Evolutionary conservation across 2,329 filamentous ascomycete species (phyloP).

Genomic region (Colletotrichum musicola): DNA sequence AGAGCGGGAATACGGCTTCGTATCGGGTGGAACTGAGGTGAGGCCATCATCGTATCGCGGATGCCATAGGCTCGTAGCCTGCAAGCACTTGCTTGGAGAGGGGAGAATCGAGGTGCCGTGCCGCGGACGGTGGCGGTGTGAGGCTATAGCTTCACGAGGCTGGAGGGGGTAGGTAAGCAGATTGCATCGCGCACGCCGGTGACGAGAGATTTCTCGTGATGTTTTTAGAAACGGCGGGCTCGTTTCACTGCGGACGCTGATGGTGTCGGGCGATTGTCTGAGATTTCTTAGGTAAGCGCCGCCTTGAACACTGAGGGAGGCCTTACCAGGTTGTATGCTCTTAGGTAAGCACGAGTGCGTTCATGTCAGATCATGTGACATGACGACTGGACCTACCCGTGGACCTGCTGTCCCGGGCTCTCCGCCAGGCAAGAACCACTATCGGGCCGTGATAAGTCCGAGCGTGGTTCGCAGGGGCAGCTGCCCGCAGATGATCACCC

Average conservation of each 20-base stretch:
- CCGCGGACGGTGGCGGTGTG: neutral
- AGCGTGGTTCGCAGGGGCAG: slow-evolving; percentile 9
- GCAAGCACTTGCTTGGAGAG: slow-evolving; percentile 1
- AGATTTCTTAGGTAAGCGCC: neutral
- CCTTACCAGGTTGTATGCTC: neutral
- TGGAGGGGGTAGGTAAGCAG: slow-evolving; percentile 2
- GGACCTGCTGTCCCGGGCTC: no score
- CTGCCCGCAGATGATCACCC: neutral
- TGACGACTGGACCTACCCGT: no score
- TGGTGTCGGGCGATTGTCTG: slow-evolving; percentile 20
- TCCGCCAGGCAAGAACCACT: neutral
- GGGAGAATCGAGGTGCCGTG: no score
- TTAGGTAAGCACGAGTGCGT: no score
- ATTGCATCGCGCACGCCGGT: neutral
- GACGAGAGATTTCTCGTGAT: no score
- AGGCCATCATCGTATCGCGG: neutral
- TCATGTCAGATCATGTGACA: no score
- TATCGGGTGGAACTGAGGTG: slow-evolving; percentile 1
- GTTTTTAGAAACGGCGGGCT: slow-evolving; percentile 21
- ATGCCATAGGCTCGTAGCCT: neutral
- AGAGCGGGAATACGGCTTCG: slow-evolving; percentile 1
- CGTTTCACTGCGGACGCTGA: slow-evolving; percentile 24
- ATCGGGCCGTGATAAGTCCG: slow-evolving; percentile 16
- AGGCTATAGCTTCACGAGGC: neutral
- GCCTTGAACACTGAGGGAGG: neutral